Evolutionary conservation across 192 early-diverging fungal species (phyloP), one percentile per base, ranked within the genome.

Genomic region (Coemansia sp.): DNA sequence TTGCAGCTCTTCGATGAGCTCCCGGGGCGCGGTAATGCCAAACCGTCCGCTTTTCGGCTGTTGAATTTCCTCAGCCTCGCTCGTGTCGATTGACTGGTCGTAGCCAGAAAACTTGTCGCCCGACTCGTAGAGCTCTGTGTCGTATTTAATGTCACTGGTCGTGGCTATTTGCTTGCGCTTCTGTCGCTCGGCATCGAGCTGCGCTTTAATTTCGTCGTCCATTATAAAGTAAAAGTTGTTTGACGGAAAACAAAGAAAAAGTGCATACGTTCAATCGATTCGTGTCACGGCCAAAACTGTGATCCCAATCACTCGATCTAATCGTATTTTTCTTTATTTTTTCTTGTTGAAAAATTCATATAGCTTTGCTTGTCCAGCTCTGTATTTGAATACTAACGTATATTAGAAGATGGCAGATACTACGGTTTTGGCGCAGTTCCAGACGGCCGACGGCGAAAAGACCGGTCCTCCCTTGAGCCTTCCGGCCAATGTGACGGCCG

Each of bases 401-500:
- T 57, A 55, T 55, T 27, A 12, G 72, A 15, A 57, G 4, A 58
- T 39, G 21, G 41, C 59, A 1, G 51, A 59, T n/a, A 53, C 59
- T n/a, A 65, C 60, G 47, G 58, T 80, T 22, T 51, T 80, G 58
- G 77, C 72, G 58, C 77, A 96, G 86, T 90, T 98, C 73, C 87
- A 89, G 69, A 86, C 84, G 5, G 84, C 83, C 2, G 90, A 93
- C 29, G 93, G 92, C 23, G 87, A 90, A 38, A 64, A 82, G 50
- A 89, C 89, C 0, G 94, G 93, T 0, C 93, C 95, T n/a, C 89
- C 93, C 48, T 73, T 98, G 43, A 94, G 89, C 69, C 78, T 98
- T 47, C 94, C 96, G 9, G 87, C 87, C 14, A 85, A 92, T 63
- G 84, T 89, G 7, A 95, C 88, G 21, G 87, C 91, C 23, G 90